These are phyloP conservation scores for Aspergillus chevalieri DNA, from an alignment of 2,329 filamentous ascomycete species.

Conservation along the genomic window DNA sequence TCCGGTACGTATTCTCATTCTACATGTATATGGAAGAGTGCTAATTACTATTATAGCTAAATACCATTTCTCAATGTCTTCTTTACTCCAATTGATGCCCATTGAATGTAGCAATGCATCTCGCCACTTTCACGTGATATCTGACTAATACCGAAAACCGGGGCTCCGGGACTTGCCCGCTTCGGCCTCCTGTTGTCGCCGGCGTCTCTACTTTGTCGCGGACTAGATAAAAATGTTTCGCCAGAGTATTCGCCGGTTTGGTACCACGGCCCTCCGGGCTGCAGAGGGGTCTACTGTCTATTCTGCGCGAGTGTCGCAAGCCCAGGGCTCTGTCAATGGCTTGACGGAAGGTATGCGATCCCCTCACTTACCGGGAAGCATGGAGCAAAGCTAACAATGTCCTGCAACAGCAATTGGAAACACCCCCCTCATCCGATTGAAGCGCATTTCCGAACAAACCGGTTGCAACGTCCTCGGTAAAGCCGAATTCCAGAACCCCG, in stretches of 20 bases:
- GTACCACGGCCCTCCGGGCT: conserved; percentile 54
- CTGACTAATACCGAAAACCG: not conserved
- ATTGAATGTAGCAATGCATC: no score
- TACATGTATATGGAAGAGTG: not conserved
- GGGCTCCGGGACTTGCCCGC: not conserved
- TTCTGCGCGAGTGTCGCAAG: conserved; percentile 67
- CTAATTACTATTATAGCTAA: no score
- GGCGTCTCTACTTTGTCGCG: conserved; percentile 5
- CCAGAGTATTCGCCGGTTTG: conserved; percentile 61
- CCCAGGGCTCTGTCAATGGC: conserved; percentile 71
- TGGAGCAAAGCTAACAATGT: conserved; percentile 2
- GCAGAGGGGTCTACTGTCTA: conserved; percentile 51
- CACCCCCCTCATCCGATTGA: conserved; percentile 86
- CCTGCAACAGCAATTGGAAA: conserved; percentile 76
- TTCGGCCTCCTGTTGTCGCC: not conserved
- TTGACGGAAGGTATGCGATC: conserved; percentile 66
- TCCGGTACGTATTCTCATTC: not conserved
- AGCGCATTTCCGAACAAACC: conserved; percentile 80
- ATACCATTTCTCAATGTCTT: no score
- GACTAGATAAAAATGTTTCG: conserved; percentile 56
- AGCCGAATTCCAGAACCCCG: conserved; percentile 97
- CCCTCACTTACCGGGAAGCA: conserved; percentile 1
- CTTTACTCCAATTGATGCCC: no score
- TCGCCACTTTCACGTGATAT: not conserved
- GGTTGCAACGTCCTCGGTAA: conserved; percentile 94